Evolutionary conservation across 176 grass and related monocot genomes (phyloP), one percentile per base, ranked within the genome.

Genomic region (Panicum miliaceum): DNA sequence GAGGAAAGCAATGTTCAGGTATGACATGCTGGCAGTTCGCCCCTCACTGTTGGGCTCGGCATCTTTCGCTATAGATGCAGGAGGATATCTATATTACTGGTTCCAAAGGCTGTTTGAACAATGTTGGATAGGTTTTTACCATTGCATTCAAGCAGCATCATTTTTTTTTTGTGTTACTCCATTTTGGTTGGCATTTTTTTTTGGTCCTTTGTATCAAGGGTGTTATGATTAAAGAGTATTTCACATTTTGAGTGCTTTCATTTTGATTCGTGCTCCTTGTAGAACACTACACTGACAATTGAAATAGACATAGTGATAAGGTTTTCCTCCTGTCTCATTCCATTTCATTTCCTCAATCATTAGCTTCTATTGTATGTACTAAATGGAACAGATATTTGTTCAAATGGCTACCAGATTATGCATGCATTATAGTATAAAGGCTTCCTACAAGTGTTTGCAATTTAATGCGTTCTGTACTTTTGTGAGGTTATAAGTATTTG

Each of bases 1-100:
- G 89, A 90, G 86, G 96, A 98, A 89, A 95, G 93, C 83, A 98
- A 98, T 63, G 96, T 98, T 48, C 96, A 97, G 88, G 95, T 98
- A 92, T 54, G 3, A 1, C 61, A 66, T 64, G 64, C 73, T 67
- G 72, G 29, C 64, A 27, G 71, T 57, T 89, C 13, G 29, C 12
- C 35, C 40, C 68, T 68, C 70, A 53, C 32, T 62, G 16, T 58
- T 85, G 42, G 16, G 42, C 56, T 47, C 47, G 41, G 46, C 72
- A 82, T 77, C 46, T 78, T 86, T 71, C 41, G 19, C 20, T 41
- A 48, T 57, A 70, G 52, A 53, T 32, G 6, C 26, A 0, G 8
- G 9, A 36, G 6, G 23, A 29, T 32, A 68, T 45, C 34, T 76
- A 22, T 71, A 12, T 56, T 63, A 25, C 26, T 65, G 47, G 2